A percentile compares a stretch with the other conserved stretches of the same genome.
phyloP scores from a whole-genome alignment of 192 early-diverging fungal species.

The Chytriomyces confervae region DNA sequence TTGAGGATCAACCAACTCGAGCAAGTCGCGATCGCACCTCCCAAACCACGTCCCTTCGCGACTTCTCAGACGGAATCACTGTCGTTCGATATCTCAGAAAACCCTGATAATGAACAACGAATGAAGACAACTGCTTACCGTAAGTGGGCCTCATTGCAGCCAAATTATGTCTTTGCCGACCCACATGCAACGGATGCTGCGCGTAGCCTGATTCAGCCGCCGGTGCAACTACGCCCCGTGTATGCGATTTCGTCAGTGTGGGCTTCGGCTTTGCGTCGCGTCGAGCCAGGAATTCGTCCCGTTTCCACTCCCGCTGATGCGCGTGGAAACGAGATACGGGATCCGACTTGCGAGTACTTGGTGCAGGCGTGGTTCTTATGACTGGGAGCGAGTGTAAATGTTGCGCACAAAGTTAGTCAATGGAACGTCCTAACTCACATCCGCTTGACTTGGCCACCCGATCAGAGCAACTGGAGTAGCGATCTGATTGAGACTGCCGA shows the following conservation, averaged over 20 bases:
- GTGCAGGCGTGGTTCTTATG: neutral
- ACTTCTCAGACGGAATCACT: slow-evolving; percentile 24
- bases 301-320: slow-evolving; percentile 16
- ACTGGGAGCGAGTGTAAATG: neutral
- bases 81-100: neutral
- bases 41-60: slow-evolving; percentile 18
- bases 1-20: slow-evolving; percentile 1
- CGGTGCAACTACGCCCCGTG: neutral
- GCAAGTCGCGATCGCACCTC: slow-evolving; percentile 10
- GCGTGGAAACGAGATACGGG: slow-evolving; percentile 17
- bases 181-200: neutral
- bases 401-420: too few relatives aligned
- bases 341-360: slow-evolving; percentile 4
- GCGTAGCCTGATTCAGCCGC: neutral
- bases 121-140: neutral
- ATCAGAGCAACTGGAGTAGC: too few relatives aligned
- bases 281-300: slow-evolving; percentile 16
- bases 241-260: neutral
- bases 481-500: too few relatives aligned
- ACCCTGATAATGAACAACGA: neutral
- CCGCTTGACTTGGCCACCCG: too few relatives aligned
- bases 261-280: slow-evolving; percentile 12
- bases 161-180: slow-evolving; percentile 11
- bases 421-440: too few relatives aligned
- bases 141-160: slow-evolving; percentile 18